Percentiles rank a stretch among this genome's conserved stretches.
Conservation (phyloP, 495 filamentous ascomycete genomes). For the Poronia punctata region DNA sequence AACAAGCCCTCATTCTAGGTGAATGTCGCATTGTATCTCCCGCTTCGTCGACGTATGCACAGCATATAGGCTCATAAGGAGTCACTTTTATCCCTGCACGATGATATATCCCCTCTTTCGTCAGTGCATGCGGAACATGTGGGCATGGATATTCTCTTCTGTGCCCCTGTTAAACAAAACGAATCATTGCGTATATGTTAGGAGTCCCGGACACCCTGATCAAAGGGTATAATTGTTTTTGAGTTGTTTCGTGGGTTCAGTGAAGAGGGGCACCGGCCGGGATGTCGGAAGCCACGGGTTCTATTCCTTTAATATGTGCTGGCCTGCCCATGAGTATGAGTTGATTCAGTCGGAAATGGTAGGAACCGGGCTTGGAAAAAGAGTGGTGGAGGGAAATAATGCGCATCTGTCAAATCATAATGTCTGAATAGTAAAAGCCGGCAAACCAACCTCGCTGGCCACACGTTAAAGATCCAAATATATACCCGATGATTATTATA, state of each 20-base stretch:
- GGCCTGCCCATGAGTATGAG: neutral
- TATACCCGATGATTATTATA: too few species aligned
- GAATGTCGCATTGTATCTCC: slow-evolving; percentile 13
- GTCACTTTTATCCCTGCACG: too few species aligned
- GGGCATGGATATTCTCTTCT: too few species aligned
- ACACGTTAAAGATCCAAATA: too few species aligned
- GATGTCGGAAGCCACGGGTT: too few species aligned
- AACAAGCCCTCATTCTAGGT: slow-evolving; percentile 27
- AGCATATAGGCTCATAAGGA: slow-evolving; percentile 10
- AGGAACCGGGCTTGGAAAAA: neutral
- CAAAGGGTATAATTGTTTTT: neutral
- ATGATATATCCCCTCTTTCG: too few species aligned
- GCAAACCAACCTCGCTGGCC: too few species aligned
- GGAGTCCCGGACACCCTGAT: slow-evolving; percentile 6
- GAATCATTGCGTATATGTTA: slow-evolving; percentile 8
- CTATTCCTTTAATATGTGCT: neutral
- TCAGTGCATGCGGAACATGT: too few species aligned
- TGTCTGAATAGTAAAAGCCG: slow-evolving; percentile 25
- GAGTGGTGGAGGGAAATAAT: slow-evolving; percentile 15
- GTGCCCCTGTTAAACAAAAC: too few species aligned
- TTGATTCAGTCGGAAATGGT: neutral
- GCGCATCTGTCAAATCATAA: slow-evolving; percentile 23
- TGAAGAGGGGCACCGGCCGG: too few species aligned
- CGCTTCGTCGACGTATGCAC: slow-evolving; percentile 9
- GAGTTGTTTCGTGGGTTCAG: too few species aligned